phyloP scores from a whole-genome alignment of 768 basidiomycete genomes.

The Megacollybia marginata region DNA sequence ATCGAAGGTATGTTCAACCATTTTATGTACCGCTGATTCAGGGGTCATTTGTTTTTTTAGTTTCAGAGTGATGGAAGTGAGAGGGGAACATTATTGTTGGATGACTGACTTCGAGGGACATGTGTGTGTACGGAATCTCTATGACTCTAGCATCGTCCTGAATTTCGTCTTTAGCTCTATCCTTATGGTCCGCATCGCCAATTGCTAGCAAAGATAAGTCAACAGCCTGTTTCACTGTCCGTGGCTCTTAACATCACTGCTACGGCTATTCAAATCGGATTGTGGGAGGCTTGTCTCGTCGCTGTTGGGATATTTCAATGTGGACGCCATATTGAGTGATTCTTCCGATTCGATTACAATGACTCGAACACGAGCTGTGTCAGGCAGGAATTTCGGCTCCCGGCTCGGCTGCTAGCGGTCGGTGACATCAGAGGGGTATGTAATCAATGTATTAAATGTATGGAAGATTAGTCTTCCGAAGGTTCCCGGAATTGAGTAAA shows the following conservation, averaged over 20 bases:
- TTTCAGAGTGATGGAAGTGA: slow-evolving; percentile 23
- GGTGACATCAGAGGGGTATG: too few species aligned
- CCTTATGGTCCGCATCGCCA: slow-evolving; percentile 16
- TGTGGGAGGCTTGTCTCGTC: slow-evolving; percentile 30
- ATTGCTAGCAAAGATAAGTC: slow-evolving; percentile 22
- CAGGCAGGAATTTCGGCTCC: too few species aligned
- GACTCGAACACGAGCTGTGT: too few species aligned
- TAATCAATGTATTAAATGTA: too few species aligned
- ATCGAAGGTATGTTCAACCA: slow-evolving; percentile 22
- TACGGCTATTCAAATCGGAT: slow-evolving; percentile 27
- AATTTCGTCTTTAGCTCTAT: slow-evolving; percentile 20
- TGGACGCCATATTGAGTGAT: slow-evolving; percentile 32
- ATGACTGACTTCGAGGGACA: slow-evolving; percentile 19
- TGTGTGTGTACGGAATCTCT: slow-evolving; percentile 16
- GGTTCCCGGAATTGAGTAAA: too few species aligned
- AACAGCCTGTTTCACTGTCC: slow-evolving; percentile 9
- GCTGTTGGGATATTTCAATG: slow-evolving; percentile 30
- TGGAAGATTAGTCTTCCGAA: too few species aligned
- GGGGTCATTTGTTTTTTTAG: slow-evolving; percentile 8
- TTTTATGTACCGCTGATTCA: neutral
- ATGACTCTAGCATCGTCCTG: neutral
- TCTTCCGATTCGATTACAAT: too few species aligned
- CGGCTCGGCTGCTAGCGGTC: too few species aligned
- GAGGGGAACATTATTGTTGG: slow-evolving; percentile 28
- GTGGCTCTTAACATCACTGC: slow-evolving; percentile 30